These are phyloP conservation scores for Talaromyces sp. DNA, from an alignment of 2,329 filamentous ascomycete genomes.

Conservation along the genomic window DNA sequence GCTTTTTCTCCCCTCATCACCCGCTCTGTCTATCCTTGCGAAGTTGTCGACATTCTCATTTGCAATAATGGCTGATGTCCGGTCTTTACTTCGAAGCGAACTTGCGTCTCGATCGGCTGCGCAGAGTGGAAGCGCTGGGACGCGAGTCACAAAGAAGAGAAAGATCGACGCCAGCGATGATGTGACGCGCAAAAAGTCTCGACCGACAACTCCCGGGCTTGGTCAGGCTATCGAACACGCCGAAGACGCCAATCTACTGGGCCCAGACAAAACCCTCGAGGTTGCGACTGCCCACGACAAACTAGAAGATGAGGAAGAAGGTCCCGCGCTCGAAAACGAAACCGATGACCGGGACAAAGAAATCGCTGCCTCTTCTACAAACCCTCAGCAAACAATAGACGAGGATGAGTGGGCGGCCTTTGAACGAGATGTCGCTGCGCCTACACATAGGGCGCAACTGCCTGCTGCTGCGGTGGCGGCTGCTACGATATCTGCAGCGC, in stretches of 20 bases:
- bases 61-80: slow-evolving; percentile 66
- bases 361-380: neutral
- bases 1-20: neutral
- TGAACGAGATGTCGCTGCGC: slow-evolving; percentile 68
- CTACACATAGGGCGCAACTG: slow-evolving; percentile 28
- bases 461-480: slow-evolving; percentile 30
- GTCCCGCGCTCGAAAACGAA: slow-evolving; percentile 11
- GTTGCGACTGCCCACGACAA: slow-evolving; percentile 22
- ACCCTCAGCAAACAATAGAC: slow-evolving; percentile 44
- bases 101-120: slow-evolving; percentile 67
- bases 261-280: neutral
- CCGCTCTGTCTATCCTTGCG: neutral
- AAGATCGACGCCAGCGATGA: slow-evolving; percentile 44
- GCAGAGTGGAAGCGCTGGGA: slow-evolving; percentile 35
- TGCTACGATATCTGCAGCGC: slow-evolving; percentile 64
- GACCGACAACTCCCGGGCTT: slow-evolving; percentile 26
- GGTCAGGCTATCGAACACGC: slow-evolving; percentile 27
- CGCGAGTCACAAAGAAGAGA: slow-evolving; percentile 47
- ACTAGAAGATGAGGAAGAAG: slow-evolving; percentile 20
- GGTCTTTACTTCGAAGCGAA: slow-evolving; percentile 72
- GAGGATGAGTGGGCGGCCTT: slow-evolving; percentile 85
- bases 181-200: slow-evolving; percentile 38
- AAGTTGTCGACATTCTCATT: neutral
- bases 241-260: slow-evolving; percentile 6
- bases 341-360: neutral